Evolutionary conservation across 257 asterid genomes (phyloP), one percentile per base, ranked within the genome.

Genomic region (Solanum rostratum): DNA sequence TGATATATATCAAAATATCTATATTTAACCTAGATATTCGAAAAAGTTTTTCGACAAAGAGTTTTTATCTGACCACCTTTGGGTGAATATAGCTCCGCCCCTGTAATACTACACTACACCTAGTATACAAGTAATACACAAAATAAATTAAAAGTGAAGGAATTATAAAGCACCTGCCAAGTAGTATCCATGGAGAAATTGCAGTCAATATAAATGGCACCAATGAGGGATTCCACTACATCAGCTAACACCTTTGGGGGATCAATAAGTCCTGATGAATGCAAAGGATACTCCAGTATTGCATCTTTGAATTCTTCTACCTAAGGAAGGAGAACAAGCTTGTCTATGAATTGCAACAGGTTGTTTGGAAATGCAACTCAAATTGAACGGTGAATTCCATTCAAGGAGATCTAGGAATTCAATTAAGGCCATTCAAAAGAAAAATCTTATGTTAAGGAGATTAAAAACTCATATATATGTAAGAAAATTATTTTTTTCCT

Each of bases 171-270:
- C 10, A 92, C 95, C 95, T 88, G 46, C 88, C 91, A 88, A 5
- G 92, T 91, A 8, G 46, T 79, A 49, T 89, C 92, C 29, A 84
- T 71, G 10, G 89, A 86, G 45, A 22, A 79, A 5, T 85, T 71
- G 84, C 86, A 87, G 80, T 93, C 97, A 0, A 85, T 49, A 68
- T 50, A 89, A 1, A 92, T n/a, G 9, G 93, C 97, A 24, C 93
- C 94, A 14, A 90, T 43, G 66, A 90, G 82, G 10, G 97, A 87
- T 69, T 92, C 95, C 16, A 92, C 89, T 10, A 93, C 63, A 29
- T 93, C 95, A 0, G 94, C 94, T 1, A 92, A 88, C 9, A 82
- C 88, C 53, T 92, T 93, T 24, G 97, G 97, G 1, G 93, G 88
- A 45, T 90, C 91, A 57, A 93, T 62, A 11, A 92, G 27, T 10